phyloP scores from a whole-genome alignment of 495 filamentous ascomycete genomes.

The Penicillium tannophilum region DNA sequence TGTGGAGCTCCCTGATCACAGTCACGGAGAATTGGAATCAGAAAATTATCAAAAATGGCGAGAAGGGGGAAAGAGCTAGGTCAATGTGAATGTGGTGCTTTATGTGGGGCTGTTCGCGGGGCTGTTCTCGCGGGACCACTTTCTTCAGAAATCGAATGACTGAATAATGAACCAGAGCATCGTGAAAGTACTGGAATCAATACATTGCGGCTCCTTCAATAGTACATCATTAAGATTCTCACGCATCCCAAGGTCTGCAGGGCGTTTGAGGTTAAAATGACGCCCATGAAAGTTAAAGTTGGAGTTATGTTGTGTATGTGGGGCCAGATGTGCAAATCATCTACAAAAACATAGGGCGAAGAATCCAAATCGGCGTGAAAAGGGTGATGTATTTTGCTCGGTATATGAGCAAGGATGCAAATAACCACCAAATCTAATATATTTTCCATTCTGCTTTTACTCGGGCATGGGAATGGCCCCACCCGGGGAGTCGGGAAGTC shows the following conservation, averaged over 20 bases:
- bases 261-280: neutral
- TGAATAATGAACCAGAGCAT: too few species aligned
- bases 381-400: constrained; percentile 21
- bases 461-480: constrained; percentile 73
- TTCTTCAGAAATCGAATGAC: too few species aligned
- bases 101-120: neutral
- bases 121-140: neutral
- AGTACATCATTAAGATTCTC: too few species aligned
- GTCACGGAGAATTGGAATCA: neutral
- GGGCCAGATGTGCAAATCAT: neutral
- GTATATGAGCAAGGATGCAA: constrained; percentile 24
- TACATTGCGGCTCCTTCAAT: too few species aligned
- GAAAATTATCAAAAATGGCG: neutral
- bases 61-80: constrained; percentile 4
- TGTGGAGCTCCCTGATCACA: neutral
- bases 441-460: constrained; percentile 7
- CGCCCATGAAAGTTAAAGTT: neutral
- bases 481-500: constrained; percentile 78
- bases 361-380: neutral
- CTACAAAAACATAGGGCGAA: neutral
- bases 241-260: too few species aligned
- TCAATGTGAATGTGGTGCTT: constrained; percentile 10
- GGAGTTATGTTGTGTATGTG: neutral
- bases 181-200: too few species aligned
- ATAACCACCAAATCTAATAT: constrained; percentile 18